Percentiles rank a stretch among this genome's conserved stretches.
Evolutionary conservation across 2,329 filamentous ascomycete genomes (phyloP).

Genomic region (Catunica adiposa): DNA sequence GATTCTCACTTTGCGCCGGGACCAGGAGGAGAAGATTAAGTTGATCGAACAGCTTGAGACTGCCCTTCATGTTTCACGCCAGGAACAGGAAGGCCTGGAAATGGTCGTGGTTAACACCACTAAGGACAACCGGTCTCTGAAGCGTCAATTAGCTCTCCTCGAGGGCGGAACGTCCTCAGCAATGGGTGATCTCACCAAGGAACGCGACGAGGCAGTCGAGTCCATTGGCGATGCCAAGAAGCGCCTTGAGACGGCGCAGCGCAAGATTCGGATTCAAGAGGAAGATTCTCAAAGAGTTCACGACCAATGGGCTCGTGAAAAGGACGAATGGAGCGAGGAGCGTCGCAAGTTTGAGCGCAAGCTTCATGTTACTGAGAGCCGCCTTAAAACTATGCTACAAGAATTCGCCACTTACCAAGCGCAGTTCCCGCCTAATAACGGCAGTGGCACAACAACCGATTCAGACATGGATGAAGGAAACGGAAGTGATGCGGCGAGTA

Average conservation of each 20-base stretch:
- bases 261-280: conserved; percentile 61
- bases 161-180: conserved; percentile 81
- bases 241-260: conserved; percentile 62
- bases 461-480: conserved; percentile 46
- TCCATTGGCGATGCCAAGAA: conserved; percentile 54
- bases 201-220: conserved; percentile 72
- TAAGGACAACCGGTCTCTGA: conserved; percentile 65
- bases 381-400: conserved; percentile 68
- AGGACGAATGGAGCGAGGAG: conserved; percentile 69
- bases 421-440: conserved; percentile 26
- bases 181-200: conserved; percentile 63
- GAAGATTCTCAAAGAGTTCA: conserved; percentile 68
- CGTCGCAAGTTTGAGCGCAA: conserved; percentile 68
- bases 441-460: conserved; percentile 25
- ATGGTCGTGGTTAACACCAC: conserved; percentile 42
- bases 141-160: conserved; percentile 69
- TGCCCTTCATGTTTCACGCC: conserved; percentile 50
- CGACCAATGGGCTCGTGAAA: conserved; percentile 68
- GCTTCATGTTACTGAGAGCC: conserved; percentile 75
- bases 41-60: conserved; percentile 74
- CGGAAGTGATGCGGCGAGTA: conserved; percentile 56
- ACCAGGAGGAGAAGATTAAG: conserved; percentile 77
- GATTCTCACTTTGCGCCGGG: conserved; percentile 70
- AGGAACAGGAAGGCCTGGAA: conserved; percentile 58
- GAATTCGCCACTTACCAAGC: conserved; percentile 63